Conservation (phyloP, 2,329 filamentous ascomycete genomes). For the Lasiodiplodia sp. region DNA sequence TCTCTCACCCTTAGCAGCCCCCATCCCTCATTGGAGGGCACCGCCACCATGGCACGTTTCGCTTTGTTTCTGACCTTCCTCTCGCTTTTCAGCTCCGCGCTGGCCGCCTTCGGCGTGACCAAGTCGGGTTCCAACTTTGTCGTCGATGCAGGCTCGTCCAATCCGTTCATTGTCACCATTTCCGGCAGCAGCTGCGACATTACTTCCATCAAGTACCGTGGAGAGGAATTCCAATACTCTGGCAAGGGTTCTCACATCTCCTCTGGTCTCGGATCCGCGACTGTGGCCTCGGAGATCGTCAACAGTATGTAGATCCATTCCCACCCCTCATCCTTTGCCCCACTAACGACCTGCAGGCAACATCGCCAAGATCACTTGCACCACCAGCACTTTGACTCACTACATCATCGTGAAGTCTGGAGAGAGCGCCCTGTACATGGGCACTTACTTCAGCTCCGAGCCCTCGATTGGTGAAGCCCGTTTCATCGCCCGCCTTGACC, state of each 20-base stretch:
- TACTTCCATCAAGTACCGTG: conserved; percentile 67
- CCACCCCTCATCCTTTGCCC: neutral
- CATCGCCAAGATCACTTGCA: conserved; percentile 69
- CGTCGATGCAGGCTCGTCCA: conserved; percentile 44
- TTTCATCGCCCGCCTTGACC: conserved; percentile 68
- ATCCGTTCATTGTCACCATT: conserved; percentile 44
- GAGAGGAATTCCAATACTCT: conserved; percentile 65
- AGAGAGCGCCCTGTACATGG: conserved; percentile 61
- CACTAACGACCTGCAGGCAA: conserved; percentile 35
- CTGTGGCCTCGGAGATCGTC: conserved; percentile 55
- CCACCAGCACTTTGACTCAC: conserved; percentile 66
- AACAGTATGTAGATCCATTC: conserved; percentile 37
- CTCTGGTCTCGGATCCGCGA: conserved; percentile 66
- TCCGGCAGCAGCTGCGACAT: conserved; percentile 65
- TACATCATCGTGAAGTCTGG: conserved; percentile 69
- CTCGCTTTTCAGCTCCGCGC: conserved; percentile 32
- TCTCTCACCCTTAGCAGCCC: neutral
- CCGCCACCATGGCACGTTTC: conserved; percentile 23
- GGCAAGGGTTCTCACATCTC: conserved; percentile 62
- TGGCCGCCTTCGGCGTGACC: conserved; percentile 48
- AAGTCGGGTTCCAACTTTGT: conserved; percentile 41
- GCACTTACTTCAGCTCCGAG: conserved; percentile 65
- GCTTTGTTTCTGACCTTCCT: conserved; percentile 43
- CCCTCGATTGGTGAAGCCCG: conserved; percentile 61
- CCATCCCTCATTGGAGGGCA: neutral